Evolutionary conservation across 2,329 filamentous ascomycete species (phyloP), one percentile per base, ranked within the genome.

Genomic region (Pseudonectria buxi): DNA sequence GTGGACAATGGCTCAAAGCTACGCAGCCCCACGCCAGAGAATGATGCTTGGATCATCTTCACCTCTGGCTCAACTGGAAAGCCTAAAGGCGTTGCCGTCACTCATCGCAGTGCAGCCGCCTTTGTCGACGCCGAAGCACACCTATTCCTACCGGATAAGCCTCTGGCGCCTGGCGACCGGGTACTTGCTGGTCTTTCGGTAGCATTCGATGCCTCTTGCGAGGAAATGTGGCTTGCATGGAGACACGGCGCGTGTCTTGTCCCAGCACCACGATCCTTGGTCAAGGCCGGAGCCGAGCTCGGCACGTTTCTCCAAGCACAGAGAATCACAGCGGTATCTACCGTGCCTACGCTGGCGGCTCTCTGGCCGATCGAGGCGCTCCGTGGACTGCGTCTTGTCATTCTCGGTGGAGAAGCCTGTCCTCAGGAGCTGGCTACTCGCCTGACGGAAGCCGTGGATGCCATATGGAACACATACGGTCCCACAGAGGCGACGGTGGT

Each of bases 21-120:
- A 6, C 30, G 36, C 6, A 32, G 28, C 3, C 46, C 46, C 6
- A 18, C 26, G 2, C 30, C 32, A 7, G 44, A 45, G 10, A 32
- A 49, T 27, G 46, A 49, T 16, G 46, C 46, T 10, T 49, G 46
- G 46, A 45, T 52, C 26, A 52, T 53, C 24, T 51, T 48, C 30
- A 53, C 50, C 7, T 49, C 47, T 9, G 47, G 46, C 5, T 43
- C 38, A 7, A 49, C 46, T 3, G 47, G 46, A 6, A 48, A 47
- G 35, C 49, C 50, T 3, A 53, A 53, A 28, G 50, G 50, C 10
- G 49, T 47, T 9, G 37, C 49, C 4, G 42, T 52, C 22, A 45
- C 43, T 3, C 47, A 53, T 26, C 40, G 45, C 24, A 51, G 49
- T 24, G 46, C 46, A 1, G 46, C 46, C 10, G 46, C 46, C 25